These are phyloP conservation scores for Venturia aucupariae DNA, from an alignment of 2,329 filamentous ascomycete genomes.

Conservation along the genomic window DNA sequence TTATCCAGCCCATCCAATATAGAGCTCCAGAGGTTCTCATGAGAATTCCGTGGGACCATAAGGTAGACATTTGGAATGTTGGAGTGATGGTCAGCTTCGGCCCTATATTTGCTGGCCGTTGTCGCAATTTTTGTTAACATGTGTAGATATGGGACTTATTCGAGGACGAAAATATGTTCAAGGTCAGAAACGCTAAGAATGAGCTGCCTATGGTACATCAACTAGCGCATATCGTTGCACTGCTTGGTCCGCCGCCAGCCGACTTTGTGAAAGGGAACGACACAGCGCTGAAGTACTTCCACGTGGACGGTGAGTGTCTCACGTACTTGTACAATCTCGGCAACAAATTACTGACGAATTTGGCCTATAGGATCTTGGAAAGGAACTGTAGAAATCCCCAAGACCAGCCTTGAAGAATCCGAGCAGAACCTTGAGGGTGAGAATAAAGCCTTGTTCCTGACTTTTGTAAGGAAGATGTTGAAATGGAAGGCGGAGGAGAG, in stretches of 20 bases:
- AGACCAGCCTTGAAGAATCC: slow-evolving; percentile 16
- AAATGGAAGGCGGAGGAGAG: slow-evolving; percentile 32
- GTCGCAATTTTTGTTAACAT: not conserved
- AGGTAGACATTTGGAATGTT: slow-evolving; percentile 24
- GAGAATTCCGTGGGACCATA: slow-evolving; percentile 20
- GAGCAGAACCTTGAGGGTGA: slow-evolving; percentile 17
- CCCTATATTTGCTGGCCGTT: too few relatives aligned
- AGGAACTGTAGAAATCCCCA: slow-evolving; percentile 11
- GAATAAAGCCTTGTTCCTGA: slow-evolving; percentile 27
- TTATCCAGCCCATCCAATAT: slow-evolving; percentile 21
- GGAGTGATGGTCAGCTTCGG: slow-evolving; percentile 18
- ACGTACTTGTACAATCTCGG: too few relatives aligned
- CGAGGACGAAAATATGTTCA: slow-evolving; percentile 19
- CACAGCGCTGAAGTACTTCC: too few relatives aligned
- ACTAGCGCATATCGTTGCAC: slow-evolving; percentile 3
- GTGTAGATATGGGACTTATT: slow-evolving; percentile 22
- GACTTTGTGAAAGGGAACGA: not conserved
- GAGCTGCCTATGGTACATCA: not conserved
- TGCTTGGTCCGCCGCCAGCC: slow-evolving; percentile 5
- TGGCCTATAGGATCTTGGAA: not conserved
- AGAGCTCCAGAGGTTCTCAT: slow-evolving; percentile 22
- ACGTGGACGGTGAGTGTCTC: too few relatives aligned
- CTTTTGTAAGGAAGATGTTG: slow-evolving; percentile 30
- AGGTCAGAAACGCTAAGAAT: slow-evolving; percentile 15
- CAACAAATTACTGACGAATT: too few relatives aligned